These are phyloP conservation scores for Candida sanyaensis DNA, from an alignment of 1,139 yeast genomes.

Conservation along the genomic window DNA sequence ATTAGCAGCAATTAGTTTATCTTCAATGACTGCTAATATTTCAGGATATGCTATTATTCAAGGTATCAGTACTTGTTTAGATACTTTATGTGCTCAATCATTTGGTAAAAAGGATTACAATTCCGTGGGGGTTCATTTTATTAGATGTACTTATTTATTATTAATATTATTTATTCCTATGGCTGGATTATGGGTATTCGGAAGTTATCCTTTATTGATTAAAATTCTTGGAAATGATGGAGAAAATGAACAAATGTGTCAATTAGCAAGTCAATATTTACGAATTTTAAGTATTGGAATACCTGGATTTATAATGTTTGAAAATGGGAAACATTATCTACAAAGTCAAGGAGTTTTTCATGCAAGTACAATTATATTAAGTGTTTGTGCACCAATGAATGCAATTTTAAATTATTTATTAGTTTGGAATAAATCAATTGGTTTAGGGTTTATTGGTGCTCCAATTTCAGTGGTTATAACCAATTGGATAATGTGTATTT, in stretches of 20 bases:
- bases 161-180: constrained; percentile 59
- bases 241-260: constrained; percentile 35
- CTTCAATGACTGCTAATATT: constrained; percentile 76
- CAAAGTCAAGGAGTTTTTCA: constrained; percentile 82
- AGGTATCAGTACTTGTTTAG: constrained; percentile 74
- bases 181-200: constrained; percentile 56
- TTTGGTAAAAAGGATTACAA: constrained; percentile 65
- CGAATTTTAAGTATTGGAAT: constrained; percentile 57
- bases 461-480: constrained; percentile 73
- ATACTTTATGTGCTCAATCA: constrained; percentile 78
- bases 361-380: constrained; percentile 70
- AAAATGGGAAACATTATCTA: constrained; percentile 68
- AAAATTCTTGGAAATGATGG: constrained; percentile 34
- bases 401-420: constrained; percentile 60
- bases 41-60: constrained; percentile 73
- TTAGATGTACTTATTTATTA: constrained; percentile 64
- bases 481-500: constrained; percentile 64
- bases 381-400: constrained; percentile 72
- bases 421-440: constrained; percentile 60
- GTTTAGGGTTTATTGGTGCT: constrained; percentile 74
- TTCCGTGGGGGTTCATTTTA: constrained; percentile 64
- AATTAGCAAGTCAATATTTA: constrained; percentile 59
- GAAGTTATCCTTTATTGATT: constrained; percentile 45
- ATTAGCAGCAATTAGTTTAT: constrained; percentile 63
- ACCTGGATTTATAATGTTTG: constrained; percentile 74